Base-by-base conservation (phyloP, 805 yeast species). In the Yarrowia yakushimensis region DNA sequence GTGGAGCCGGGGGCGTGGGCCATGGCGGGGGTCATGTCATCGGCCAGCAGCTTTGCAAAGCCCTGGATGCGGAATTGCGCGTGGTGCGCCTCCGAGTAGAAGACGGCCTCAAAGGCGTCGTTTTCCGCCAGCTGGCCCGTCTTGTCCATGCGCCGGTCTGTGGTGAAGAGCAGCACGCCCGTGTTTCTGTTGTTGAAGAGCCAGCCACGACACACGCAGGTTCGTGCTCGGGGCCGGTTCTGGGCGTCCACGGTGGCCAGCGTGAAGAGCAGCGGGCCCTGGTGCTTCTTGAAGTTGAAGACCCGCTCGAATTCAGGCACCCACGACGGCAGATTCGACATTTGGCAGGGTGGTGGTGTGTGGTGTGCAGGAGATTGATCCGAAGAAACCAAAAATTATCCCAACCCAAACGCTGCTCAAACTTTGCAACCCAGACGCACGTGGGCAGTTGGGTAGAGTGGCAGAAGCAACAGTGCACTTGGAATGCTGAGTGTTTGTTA, bases 61-160 rank as follows among this genome's bases (percentile, higher is more conserved):
- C 96, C 96, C 63, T 84, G 79, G 65, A 90, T 77, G 67, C 96
- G 77, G 71, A 85, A 87, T 73, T 90, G 96, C 69, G 82, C 86
- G 71, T 81, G 80, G 23, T 81, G 71, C 22, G 77, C 77, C 9
- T 78, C 81, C 70, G 89, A 87, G 76, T 88, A 87, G 70, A 87
- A 88, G 63, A 89, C 87, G 1, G 90, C 88, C 74, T 90, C 96
- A 71, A 84, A 86, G 60, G 85, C 82, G 67, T 85, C 80, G 22
- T 67, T 54, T 2, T 45, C 17, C 13, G 71, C 67, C 20, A 78
- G 65, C 39, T 87, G 87, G 13, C 74, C 73, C 68, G 79, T 80
- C 72, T 90, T 90, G 55, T 76, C 76, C 78, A 86, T 84, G 72
- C 96, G 77, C 69, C 79, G 78, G 72, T 90, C 96, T 0, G 94